phyloP scores from a whole-genome alignment of 306 rosid genomes.

The Prunus mira region DNA sequence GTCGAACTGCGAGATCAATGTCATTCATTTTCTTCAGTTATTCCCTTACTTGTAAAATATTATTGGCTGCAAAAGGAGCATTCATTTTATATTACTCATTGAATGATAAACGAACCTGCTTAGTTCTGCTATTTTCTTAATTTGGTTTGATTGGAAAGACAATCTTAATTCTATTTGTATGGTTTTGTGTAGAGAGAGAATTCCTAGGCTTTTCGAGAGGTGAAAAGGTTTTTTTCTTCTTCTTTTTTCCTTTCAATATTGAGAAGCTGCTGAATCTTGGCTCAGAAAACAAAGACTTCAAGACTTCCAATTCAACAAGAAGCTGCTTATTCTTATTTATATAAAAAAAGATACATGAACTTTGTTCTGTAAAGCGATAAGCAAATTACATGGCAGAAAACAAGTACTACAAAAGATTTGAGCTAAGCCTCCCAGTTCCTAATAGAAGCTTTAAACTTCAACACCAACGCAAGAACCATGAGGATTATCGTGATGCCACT shows the following conservation, averaged over 20 bases:
- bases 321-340: background rate
- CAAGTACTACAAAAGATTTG: background rate
- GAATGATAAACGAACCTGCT: background rate
- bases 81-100: background rate
- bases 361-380: background rate
- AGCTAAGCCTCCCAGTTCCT: slow-evolving; percentile 32
- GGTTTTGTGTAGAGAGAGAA: too few relatives aligned
- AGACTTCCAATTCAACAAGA: background rate
- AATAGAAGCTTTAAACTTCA: slow-evolving; percentile 65
- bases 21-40: slow-evolving; percentile 16
- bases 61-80: background rate
- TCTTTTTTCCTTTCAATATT: too few relatives aligned
- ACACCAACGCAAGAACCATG: slow-evolving; percentile 64
- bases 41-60: background rate
- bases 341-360: background rate
- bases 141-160: background rate
- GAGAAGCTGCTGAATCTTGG: too few relatives aligned
- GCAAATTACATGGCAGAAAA: slow-evolving; percentile 2
- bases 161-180: too few relatives aligned
- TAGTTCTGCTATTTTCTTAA: background rate
- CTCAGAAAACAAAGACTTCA: too few relatives aligned
- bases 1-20: slow-evolving; percentile 22
- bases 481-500: slow-evolving; percentile 60
- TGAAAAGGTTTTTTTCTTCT: too few relatives aligned
- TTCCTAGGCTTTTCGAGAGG: too few relatives aligned